These are phyloP conservation scores for Cupressus sempervirens DNA, from an alignment of 75 land plant species.

Conservation along the genomic window DNA sequence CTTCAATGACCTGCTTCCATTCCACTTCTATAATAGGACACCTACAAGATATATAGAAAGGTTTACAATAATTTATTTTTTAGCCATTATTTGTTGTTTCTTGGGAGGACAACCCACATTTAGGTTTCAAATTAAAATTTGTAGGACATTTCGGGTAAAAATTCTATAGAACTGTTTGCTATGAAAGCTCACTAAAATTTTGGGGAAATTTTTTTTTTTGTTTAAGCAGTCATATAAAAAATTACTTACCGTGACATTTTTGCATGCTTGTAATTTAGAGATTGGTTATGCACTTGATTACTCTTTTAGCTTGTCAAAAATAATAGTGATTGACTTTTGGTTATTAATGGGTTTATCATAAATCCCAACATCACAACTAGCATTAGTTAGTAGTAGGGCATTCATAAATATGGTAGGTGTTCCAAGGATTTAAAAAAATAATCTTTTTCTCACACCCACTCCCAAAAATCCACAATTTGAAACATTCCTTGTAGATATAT, in stretches of 20 bases:
- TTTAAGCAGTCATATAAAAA: too few species aligned
- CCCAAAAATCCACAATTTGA: background rate
- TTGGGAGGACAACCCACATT: background rate
- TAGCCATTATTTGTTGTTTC: background rate
- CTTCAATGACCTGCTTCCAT: slow-evolving; percentile 11
- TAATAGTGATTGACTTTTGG: background rate
- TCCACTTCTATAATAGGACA: slow-evolving; percentile 18
- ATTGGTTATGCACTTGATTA: background rate
- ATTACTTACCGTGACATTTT: background rate
- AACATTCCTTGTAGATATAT: background rate
- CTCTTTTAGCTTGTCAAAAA: background rate
- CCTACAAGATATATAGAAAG: slow-evolving; percentile 16
- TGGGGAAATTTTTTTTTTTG: too few species aligned
- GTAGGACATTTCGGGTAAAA: background rate
- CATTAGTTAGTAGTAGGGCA: too few species aligned
- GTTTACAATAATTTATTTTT: background rate
- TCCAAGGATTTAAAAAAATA: too few species aligned
- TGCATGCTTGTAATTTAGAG: background rate
- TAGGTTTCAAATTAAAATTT: background rate
- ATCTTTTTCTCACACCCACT: background rate
- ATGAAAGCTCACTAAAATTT: background rate
- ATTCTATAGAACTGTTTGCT: too few species aligned
- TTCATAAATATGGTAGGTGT: too few species aligned
- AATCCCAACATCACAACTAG: background rate
- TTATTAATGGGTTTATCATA: background rate